A percentile compares a stretch with the other conserved stretches of the same genome.
phyloP scores from a whole-genome alignment of 768 basidiomycete species.

The Lactarius tabidus region DNA sequence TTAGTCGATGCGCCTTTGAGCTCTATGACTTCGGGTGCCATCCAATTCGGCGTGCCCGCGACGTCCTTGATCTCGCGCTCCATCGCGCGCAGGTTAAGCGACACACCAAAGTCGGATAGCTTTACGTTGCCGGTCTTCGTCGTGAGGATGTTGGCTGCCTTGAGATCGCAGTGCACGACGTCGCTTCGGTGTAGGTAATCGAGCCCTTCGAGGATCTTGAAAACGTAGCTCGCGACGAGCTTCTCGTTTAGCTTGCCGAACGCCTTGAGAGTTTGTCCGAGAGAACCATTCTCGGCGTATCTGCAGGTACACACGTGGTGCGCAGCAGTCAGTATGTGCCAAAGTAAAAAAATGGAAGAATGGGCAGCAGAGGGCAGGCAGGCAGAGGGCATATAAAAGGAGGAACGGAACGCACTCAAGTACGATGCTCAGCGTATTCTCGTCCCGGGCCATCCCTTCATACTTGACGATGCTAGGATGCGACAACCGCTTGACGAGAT shows the following conservation, averaged over 20 bases:
- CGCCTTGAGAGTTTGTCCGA: conserved; percentile 87
- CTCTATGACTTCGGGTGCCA: conserved; percentile 98
- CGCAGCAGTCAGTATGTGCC: background rate
- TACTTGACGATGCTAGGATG: conserved; percentile 98
- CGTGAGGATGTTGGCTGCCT: conserved; percentile 97
- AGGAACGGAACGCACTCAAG: conserved; percentile 67
- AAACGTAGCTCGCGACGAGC: conserved; percentile 88
- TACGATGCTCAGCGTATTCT: conserved; percentile 85
- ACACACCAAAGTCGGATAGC: conserved; percentile 95
- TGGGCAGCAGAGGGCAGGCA: background rate
- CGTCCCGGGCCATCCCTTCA: conserved; percentile 90
- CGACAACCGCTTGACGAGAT: conserved; percentile 81
- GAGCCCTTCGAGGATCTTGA: conserved; percentile 94
- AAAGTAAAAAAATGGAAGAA: background rate
- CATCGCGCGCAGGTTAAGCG: conserved; percentile 90
- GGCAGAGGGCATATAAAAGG: conserved; percentile 10
- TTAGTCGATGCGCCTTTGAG: conserved; percentile 88
- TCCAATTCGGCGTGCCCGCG: conserved; percentile 97
- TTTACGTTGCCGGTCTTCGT: conserved; percentile 98
- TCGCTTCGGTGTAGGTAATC: conserved; percentile 86
- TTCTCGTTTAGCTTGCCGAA: conserved; percentile 93
- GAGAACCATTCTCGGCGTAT: conserved; percentile 93
- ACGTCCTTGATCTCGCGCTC: conserved; percentile 80
- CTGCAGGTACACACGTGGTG: conserved; percentile 40
- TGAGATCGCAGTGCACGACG: conserved; percentile 96